phyloP scores from a whole-genome alignment of 2,329 filamentous ascomycete species.

The Helotiales sp. region DNA sequence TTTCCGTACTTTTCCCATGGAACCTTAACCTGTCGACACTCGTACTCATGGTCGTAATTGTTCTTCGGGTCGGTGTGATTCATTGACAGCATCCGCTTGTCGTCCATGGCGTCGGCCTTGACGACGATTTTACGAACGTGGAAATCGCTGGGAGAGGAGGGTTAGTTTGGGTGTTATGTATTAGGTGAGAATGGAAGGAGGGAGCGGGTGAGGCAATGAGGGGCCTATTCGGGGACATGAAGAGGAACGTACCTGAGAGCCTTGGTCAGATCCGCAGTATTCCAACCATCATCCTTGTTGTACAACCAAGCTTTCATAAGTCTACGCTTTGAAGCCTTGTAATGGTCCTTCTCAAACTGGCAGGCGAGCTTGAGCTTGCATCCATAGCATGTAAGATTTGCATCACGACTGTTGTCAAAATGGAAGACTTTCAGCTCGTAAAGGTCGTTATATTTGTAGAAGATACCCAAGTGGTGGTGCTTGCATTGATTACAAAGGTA shows the following conservation, averaged over 20 bases:
- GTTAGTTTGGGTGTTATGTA: not conserved
- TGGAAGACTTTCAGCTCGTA: constrained; percentile 19
- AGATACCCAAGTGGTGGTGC: not conserved
- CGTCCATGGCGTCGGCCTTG: not conserved
- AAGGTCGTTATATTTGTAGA: constrained; percentile 11
- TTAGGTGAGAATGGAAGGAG: not conserved
- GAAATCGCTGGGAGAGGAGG: not conserved
- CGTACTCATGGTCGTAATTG: constrained; percentile 1
- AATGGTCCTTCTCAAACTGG: constrained; percentile 36
- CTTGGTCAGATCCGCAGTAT: constrained; percentile 13
- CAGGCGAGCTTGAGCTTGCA: constrained; percentile 31
- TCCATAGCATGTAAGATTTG: constrained; percentile 27
- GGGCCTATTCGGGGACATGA: too few species aligned
- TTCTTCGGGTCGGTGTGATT: not conserved
- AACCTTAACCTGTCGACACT: not conserved
- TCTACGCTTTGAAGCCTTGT: constrained; percentile 31
- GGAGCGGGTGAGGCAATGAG: not conserved
- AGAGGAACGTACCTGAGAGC: not conserved
- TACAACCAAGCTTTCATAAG: constrained; percentile 33
- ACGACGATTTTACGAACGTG: not conserved
- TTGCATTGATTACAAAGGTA: not conserved
- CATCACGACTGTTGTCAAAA: constrained; percentile 14
- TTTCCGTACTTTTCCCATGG: not conserved
- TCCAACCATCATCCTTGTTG: constrained; percentile 17
- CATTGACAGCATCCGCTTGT: not conserved